Evolutionary conservation across 495 filamentous ascomycete genomes (phyloP).

Genomic region (Talaromyces nanjingensis): DNA sequence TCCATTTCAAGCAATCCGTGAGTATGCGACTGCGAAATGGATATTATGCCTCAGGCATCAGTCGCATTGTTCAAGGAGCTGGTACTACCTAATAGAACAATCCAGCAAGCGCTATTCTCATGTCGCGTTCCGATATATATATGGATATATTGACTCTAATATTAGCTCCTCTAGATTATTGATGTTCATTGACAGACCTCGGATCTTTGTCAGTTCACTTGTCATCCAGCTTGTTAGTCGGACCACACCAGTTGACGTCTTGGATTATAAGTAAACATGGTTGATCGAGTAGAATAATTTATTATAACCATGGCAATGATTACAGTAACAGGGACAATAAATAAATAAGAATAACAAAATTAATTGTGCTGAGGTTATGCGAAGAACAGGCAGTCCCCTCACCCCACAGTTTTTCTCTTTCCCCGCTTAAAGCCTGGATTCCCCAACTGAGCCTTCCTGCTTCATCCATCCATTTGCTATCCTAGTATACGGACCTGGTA

Average conservation of each 20-base stretch:
- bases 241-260: background rate
- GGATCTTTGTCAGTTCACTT: background rate
- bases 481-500: background rate
- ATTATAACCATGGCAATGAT: background rate
- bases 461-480: background rate
- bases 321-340: background rate
- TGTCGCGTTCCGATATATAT: background rate
- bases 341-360: too few relatives aligned
- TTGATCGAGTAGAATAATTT: background rate
- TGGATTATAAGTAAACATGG: background rate
- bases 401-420: slow-evolving; percentile 2
- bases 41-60: background rate
- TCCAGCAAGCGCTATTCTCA: background rate
- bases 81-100: background rate
- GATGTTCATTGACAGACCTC: background rate
- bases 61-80: background rate
- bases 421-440: background rate
- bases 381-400: background rate
- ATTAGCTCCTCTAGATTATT: background rate
- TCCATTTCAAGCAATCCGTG: too few relatives aligned
- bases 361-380: too few relatives aligned
- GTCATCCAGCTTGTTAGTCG: background rate
- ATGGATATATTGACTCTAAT: background rate
- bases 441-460: background rate
- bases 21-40: background rate